Base-by-base conservation (phyloP, 768 basidiomycete genomes). In the Chalciporus sphaerocephalus region DNA sequence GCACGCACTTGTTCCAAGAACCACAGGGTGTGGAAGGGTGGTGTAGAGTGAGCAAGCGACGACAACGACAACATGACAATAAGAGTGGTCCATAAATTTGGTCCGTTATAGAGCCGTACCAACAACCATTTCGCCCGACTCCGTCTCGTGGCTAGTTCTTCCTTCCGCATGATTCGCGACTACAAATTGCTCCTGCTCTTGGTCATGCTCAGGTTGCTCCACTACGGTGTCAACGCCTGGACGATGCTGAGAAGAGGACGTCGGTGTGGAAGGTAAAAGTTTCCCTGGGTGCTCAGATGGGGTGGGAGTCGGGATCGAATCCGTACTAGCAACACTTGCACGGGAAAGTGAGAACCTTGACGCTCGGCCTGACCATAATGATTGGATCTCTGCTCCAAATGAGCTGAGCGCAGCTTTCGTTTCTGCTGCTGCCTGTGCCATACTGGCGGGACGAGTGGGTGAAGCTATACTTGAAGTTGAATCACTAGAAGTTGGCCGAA, bases 321-420 rank as follows among this genome's bases (percentile, higher is more conserved):
- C 64, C n/a, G 48, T 55, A 28, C 65, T 64, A 18, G 43, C 48
- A n/a, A 58, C 17, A 33, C 66, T 64, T 30, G 46, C 44, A 38
- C 64, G 66, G 10, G 67, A 59, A 23, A 66, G 49, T 13, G 74
- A 68, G 50, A 74, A 65, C 39, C 73, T 65, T 2, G 69, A 53
- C 6, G 71, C 54, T 11, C 73, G 65, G 42, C 46, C 66, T 27
- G 73, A 61, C 61, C 76, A 69, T 54, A 79, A 71, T 12, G 76
- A 73, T 12, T 78, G 73, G 46, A 80, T 66, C 34, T 73, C 71
- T 8, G 66, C 61, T 36, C 76, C 74, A 61, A 76, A 70, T 13
- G 69, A 56, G 33, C 57, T 65, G 15, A 74, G 34, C 4, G 68
- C 59, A 15, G 66, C 60, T 47, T 68, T 65, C 13, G 69, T 55